Percentiles rank a stretch among this genome's conserved stretches.
Conservation (phyloP, 2,329 filamentous ascomycete genomes). For the Clonostachys byssicola region DNA sequence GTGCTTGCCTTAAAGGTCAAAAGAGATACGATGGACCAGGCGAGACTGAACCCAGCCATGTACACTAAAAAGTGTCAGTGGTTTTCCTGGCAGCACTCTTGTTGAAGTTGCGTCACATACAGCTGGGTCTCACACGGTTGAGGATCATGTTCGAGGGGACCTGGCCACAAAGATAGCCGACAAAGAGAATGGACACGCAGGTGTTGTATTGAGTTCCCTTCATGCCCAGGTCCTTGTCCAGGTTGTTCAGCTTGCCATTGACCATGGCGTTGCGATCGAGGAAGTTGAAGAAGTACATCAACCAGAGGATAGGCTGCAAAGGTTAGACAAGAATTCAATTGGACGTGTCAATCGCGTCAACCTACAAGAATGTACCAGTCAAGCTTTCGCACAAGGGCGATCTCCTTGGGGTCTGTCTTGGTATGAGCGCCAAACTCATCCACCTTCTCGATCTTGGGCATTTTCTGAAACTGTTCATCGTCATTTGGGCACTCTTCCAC, state of each 20-base stretch:
- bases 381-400: constrained; percentile 20
- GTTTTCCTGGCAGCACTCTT: too few species aligned
- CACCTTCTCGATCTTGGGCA: not conserved
- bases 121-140: constrained; percentile 33
- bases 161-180: constrained; percentile 36
- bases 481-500: too few species aligned
- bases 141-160: constrained; percentile 47
- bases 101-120: constrained; percentile 12
- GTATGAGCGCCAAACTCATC: constrained; percentile 17
- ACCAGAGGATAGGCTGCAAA: constrained; percentile 15
- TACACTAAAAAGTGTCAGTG: not conserved
- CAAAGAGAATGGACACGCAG: constrained; percentile 22
- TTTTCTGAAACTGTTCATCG: not conserved
- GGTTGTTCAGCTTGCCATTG: constrained; percentile 46
- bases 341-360: too few species aligned
- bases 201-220: constrained; percentile 18
- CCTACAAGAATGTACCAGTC: constrained; percentile 19
- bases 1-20: constrained; percentile 33
- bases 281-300: constrained; percentile 14
- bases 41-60: not conserved
- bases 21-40: constrained; percentile 29
- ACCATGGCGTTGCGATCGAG: constrained; percentile 13
- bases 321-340: too few species aligned
- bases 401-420: constrained; percentile 18
- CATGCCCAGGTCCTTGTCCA: constrained; percentile 18